A percentile compares a stretch with the other conserved stretches of the same genome.
Evolutionary conservation across 208 protist species (phyloP).

Genomic region (Angomonas ambiguus): DNA sequence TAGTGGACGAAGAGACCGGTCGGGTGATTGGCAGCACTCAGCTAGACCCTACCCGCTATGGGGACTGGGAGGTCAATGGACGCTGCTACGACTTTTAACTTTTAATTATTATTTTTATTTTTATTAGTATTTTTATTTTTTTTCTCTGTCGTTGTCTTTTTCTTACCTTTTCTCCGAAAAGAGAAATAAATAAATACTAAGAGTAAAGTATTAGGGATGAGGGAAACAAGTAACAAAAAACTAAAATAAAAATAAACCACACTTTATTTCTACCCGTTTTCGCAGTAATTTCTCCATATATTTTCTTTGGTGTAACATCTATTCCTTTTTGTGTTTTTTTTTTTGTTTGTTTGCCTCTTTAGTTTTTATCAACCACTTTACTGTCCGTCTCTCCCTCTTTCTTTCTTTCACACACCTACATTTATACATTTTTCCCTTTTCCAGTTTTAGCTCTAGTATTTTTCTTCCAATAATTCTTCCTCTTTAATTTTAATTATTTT

Average conservation of each 20-base stretch:
- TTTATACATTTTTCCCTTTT: conserved; percentile 2
- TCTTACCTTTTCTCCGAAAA: too few relatives aligned
- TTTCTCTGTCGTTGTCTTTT: too few relatives aligned
- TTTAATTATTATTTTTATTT: background rate
- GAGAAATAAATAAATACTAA: too few relatives aligned
- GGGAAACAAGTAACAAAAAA: background rate
- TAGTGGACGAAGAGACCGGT: conserved; percentile 82
- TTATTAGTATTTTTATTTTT: background rate
- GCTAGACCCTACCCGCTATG: conserved; percentile 79
- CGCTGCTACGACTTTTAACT: conserved; percentile 85
- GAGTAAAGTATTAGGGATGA: too few relatives aligned
- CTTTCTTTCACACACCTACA: too few relatives aligned
- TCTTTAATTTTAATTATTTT: background rate
- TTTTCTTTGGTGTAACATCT: too few relatives aligned
- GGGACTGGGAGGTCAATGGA: conserved; percentile 88
- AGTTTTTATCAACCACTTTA: too few relatives aligned
- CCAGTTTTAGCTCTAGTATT: conserved; percentile 12
- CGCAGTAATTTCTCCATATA: too few relatives aligned
- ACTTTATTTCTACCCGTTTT: too few relatives aligned
- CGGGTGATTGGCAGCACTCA: conserved; percentile 80
- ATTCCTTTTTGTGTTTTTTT: too few relatives aligned
- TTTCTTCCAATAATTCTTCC: conserved; percentile 12
- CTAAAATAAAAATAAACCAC: conserved; percentile 1
- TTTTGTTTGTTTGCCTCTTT: too few relatives aligned
- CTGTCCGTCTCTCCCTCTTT: too few relatives aligned